Evolutionary conservation across 768 basidiomycete genomes (phyloP), one percentile per base, ranked within the genome.

Genomic region (Xerocomellus amylosporus): DNA sequence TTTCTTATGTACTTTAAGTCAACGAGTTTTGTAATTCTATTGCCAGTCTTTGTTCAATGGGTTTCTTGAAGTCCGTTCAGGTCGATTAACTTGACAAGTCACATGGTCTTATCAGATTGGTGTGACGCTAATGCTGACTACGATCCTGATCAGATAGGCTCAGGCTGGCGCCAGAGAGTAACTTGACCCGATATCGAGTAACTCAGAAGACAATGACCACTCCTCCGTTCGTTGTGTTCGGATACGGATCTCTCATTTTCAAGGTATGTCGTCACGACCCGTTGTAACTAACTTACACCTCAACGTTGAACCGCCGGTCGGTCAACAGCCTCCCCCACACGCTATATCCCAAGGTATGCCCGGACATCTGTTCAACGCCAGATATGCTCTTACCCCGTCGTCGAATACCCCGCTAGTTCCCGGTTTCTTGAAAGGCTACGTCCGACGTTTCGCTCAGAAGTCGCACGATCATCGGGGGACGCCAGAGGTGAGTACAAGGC

Each of bases 401-500:
- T n/a, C n/a, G 1, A 22, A 44, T 19, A 7, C 10, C 15, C 1
- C 8, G 4, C 34, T 19, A 88, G 90, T 78, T 0, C 78, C 90
- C 0, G 94, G 94, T 10, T 97, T 87, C 64, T 74, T 97, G 60
- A 96, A 93, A 72, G 90, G 90, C 33, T 93, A 93, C 56, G 90
- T 95, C 0, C 82, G 93, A 2, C 77, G 94, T 26, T 97, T 97
- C 63, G 91, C 93, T 0, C 93, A 96, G 71, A 82, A 83, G 65
- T 95, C 92, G 52, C 90, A 93, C 67, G 94, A 98, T 65, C 94
- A 98, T 71, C 80, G 94, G 12, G 94, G 94, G 19, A 95, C 93
- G 0, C 89, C 85, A 3, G 87, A 93, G 75, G 87, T 89, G 37
- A 49, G 71, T 52, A 6, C 31, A 8, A 2, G 2, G 2, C 12